Percentiles rank a stretch among this genome's conserved stretches.
Evolutionary conservation across 2,329 filamentous ascomycete genomes (phyloP).

Genomic region (Aspergillaceae sp.): DNA sequence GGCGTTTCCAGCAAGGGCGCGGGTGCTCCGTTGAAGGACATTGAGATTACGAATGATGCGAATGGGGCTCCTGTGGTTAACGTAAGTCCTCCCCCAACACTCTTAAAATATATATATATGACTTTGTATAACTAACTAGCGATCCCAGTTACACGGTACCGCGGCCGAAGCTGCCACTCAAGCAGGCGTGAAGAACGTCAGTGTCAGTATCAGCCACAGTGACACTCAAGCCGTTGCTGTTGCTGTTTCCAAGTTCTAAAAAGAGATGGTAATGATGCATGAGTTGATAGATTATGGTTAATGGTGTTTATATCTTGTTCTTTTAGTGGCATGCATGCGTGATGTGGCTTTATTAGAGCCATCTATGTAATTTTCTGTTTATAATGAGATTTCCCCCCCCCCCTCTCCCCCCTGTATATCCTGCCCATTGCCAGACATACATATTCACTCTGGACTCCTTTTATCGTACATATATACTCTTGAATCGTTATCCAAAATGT

Average conservation of each 20-base stretch:
- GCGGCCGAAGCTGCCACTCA: slow-evolving; percentile 75
- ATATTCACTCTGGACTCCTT: too few species aligned
- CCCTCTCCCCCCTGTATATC: too few species aligned
- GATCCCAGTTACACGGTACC: slow-evolving; percentile 67
- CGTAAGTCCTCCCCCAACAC: slow-evolving; percentile 49
- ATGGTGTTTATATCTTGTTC: not conserved
- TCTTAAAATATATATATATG: not conserved
- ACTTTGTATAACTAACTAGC: slow-evolving; percentile 21
- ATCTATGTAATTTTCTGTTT: slow-evolving; percentile 3
- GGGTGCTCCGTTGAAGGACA: slow-evolving; percentile 83
- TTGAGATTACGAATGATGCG: slow-evolving; percentile 78
- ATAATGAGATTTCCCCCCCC: too few species aligned
- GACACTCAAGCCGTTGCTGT: slow-evolving; percentile 92
- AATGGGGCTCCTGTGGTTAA: slow-evolving; percentile 74
- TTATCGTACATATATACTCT: too few species aligned
- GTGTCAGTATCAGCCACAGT: slow-evolving; percentile 90
- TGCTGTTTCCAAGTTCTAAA: slow-evolving; percentile 69
- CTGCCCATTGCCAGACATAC: too few species aligned
- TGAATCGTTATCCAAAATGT: too few species aligned
- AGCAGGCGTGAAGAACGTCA: slow-evolving; percentile 79
- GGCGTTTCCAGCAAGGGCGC: slow-evolving; percentile 80
- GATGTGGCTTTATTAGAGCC: not conserved
- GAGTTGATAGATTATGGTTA: not conserved
- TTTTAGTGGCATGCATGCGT: not conserved
- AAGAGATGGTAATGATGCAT: slow-evolving; percentile 1